These are phyloP conservation scores for Epithemia pelagica DNA, from an alignment of 108 stramenopile genomes.

Conservation along the genomic window DNA sequence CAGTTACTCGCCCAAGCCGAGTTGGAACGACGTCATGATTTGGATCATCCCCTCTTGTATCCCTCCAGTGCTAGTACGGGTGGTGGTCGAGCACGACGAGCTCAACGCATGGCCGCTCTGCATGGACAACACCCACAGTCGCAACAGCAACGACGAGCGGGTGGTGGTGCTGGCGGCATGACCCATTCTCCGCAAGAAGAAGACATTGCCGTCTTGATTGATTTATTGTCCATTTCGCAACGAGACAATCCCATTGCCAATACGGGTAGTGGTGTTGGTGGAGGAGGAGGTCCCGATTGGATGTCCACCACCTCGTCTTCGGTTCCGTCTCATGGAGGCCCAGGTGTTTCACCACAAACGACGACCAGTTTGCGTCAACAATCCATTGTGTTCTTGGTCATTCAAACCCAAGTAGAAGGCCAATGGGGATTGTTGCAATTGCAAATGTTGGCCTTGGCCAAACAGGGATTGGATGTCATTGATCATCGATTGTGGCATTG, in stretches of 20 bases:
- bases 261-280: not conserved
- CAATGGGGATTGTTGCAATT: constrained; percentile 64
- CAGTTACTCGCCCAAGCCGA: constrained; percentile 43
- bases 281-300: not conserved
- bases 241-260: constrained; percentile 3
- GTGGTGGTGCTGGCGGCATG: not conserved
- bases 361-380: constrained; percentile 24
- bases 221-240: not conserved
- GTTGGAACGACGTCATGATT: constrained; percentile 24
- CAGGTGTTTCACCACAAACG: constrained; percentile 13
- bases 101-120: no score
- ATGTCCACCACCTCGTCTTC: no score
- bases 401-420: constrained; percentile 60
- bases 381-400: constrained; percentile 53
- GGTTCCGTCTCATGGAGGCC: not conserved
- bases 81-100: not conserved
- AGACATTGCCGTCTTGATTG: not conserved
- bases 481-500: constrained; percentile 75
- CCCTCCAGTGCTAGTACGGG: not conserved
- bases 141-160: no score
- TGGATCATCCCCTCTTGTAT: constrained; percentile 1
- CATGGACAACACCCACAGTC: no score
- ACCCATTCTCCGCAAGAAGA: not conserved
- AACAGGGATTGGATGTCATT: constrained; percentile 53
- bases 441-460: constrained; percentile 41